Percentiles rank a stretch among this genome's conserved stretches.
Evolutionary conservation across 176 grass and related monocot genomes (phyloP).

Genomic region (Typha latifolia): DNA sequence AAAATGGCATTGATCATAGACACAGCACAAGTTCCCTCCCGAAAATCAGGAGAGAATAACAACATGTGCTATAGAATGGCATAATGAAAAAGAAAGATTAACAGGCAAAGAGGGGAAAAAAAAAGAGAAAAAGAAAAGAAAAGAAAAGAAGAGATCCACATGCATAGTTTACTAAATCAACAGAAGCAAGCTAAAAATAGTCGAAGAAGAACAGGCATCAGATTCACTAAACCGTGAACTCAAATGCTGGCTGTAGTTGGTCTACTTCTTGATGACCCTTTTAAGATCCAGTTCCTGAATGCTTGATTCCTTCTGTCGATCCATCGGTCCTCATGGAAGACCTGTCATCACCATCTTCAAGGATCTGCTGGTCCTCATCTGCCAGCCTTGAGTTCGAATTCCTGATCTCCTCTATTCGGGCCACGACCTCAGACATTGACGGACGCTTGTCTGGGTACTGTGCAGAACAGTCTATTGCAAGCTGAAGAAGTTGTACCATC

Average conservation of each 20-base stretch:
- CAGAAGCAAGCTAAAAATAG: slow-evolving; percentile 5
- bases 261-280: slow-evolving; percentile 7
- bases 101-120: slow-evolving; percentile 18
- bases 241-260: slow-evolving; percentile 22
- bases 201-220: slow-evolving; percentile 3
- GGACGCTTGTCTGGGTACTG: slow-evolving; percentile 90
- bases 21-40: slow-evolving; percentile 28
- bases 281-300: slow-evolving; percentile 9
- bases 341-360: slow-evolving; percentile 35
- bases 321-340: slow-evolving; percentile 19
- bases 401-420: slow-evolving; percentile 65
- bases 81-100: slow-evolving; percentile 28
- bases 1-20: slow-evolving; percentile 25
- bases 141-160: slow-evolving; percentile 8
- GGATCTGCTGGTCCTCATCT: slow-evolving; percentile 22
- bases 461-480: slow-evolving; percentile 85
- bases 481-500: slow-evolving; percentile 96
- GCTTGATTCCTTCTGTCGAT: background rate
- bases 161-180: slow-evolving; percentile 49
- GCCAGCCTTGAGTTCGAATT: slow-evolving; percentile 23
- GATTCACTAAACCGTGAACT: slow-evolving; percentile 35
- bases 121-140: background rate
- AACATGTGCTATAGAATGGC: slow-evolving; percentile 50
- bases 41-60: slow-evolving; percentile 48
- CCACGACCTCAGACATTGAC: slow-evolving; percentile 49